Evolutionary conservation across 2,329 filamentous ascomycete genomes (phyloP).

Genomic region (Stagonosporopsis chrysanthemi): DNA sequence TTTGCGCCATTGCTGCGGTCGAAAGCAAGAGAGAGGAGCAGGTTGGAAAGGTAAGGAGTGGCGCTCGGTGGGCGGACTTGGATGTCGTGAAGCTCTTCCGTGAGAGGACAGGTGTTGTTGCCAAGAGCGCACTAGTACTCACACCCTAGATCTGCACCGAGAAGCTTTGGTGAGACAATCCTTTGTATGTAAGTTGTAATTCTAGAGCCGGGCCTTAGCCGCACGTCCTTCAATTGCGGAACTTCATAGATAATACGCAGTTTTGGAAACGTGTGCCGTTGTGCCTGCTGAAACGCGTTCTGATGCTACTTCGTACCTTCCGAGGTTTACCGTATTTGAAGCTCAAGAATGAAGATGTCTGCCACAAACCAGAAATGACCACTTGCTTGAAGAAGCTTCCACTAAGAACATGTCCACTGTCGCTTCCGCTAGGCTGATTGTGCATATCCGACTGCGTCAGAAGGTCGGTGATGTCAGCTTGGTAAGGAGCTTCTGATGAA

Average conservation of each 20-base stretch:
- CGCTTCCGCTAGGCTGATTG: background rate
- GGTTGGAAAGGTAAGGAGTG: constrained; percentile 27
- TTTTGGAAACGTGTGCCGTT: constrained; percentile 13
- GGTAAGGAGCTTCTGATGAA: background rate
- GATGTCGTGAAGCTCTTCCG: constrained; percentile 38
- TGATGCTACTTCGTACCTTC: constrained; percentile 3
- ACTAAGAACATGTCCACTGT: background rate
- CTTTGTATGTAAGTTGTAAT: constrained; percentile 16
- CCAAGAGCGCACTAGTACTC: constrained; percentile 21
- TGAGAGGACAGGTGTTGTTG: constrained; percentile 30
- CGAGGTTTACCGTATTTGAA: background rate
- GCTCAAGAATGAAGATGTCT: background rate
- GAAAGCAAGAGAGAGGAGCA: constrained; percentile 27
- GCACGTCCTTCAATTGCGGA: constrained; percentile 15
- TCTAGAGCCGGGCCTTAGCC: constrained; percentile 14
- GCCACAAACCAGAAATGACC: background rate
- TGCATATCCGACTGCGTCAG: background rate
- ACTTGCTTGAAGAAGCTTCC: background rate
- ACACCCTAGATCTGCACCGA: constrained; percentile 31
- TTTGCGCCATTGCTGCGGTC: constrained; percentile 61
- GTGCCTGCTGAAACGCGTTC: constrained; percentile 9
- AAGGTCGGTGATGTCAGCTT: background rate
- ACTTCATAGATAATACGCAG: constrained; percentile 2
- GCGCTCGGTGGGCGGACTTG: constrained; percentile 35
- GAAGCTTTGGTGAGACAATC: constrained; percentile 21